Base-by-base conservation (phyloP, 169 alveolate genomes). In the Plasmodium knowlesi region DNA sequence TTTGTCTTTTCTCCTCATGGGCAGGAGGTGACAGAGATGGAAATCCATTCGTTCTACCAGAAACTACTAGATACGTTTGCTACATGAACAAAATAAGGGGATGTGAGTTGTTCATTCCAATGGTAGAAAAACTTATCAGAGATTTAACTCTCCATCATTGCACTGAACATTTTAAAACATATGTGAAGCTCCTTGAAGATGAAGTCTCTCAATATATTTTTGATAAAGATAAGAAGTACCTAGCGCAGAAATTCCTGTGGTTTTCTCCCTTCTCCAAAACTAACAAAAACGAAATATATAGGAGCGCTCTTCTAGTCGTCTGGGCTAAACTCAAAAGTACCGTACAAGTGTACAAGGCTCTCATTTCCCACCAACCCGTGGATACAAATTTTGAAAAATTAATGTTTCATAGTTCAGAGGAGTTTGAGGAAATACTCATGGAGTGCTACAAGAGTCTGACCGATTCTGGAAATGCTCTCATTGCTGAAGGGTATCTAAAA, bases 21-120 rank as follows among this genome's bases (percentile, higher is more conserved):
- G 98, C 97, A 46, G 98, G 98, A 9, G 98, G 98, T 0, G 98
- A 97, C 43, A 86, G 98, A 67, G 98, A 97, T 93, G 98, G 98
- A n/a, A 97, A 97, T 88, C 98, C 98, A 74, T 96, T 79, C 74
- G 98, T 97, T 30, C 95, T 97, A 54, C 97, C 97, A 5, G 96
- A 96, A 73, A 94, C 96, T 30, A 97, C 98, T 9, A 94, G 93
- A 92, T 80, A 95, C 54, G 96, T 96, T 25, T 96, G 94, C 14
- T 95, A 93, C 54, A 93, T 92, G 93, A 95, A 95, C 92, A 88
- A 88, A 67, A 89, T 95, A 9, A 83, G 95, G 61, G 97, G 97
- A 1, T 96, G 97, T 53, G 93, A 93, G 30, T 71, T 96, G 32
- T 95, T 92, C 57, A 92, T 95, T 70, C 92, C 91, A 1, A 95